A percentile compares a stretch with the other conserved stretches of the same genome.
phyloP scores from a whole-genome alignment of 2,329 filamentous ascomycete species.

The Sclerotinia trifoliorum region DNA sequence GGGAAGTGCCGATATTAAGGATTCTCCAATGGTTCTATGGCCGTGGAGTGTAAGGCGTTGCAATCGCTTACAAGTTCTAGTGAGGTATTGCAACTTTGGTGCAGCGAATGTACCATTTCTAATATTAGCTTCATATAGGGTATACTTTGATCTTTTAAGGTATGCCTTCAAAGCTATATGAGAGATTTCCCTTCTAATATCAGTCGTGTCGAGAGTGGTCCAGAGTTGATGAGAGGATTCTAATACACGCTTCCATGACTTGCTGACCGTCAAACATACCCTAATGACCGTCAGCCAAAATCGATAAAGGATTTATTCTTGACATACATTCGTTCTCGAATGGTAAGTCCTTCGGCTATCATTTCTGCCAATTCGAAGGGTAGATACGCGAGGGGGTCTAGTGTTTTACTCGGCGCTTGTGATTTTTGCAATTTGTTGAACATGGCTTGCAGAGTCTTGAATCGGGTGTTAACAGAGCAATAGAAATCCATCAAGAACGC shows the following conservation, averaged over 20 bases:
- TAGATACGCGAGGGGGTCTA: slow-evolving; percentile 39
- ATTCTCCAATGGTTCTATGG: slow-evolving; percentile 32
- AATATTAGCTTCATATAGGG: slow-evolving; percentile 33
- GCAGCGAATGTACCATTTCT: slow-evolving; percentile 28
- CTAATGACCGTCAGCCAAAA: slow-evolving; percentile 28
- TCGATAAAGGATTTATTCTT: not conserved
- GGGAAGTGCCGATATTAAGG: slow-evolving; percentile 31
- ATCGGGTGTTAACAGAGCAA: slow-evolving; percentile 12
- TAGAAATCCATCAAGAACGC: not conserved
- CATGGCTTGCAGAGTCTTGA: slow-evolving; percentile 37
- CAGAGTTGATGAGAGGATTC: slow-evolving; percentile 38
- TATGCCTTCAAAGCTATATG: slow-evolving; percentile 33
- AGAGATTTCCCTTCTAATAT: slow-evolving; percentile 26
- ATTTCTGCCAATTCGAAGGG: slow-evolving; percentile 40
- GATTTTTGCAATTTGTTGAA: slow-evolving; percentile 36
- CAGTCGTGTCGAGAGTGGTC: slow-evolving; percentile 37
- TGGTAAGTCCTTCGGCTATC: slow-evolving; percentile 35
- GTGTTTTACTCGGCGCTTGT: slow-evolving; percentile 31
- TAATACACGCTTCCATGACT: slow-evolving; percentile 37
- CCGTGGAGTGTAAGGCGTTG: slow-evolving; percentile 32
- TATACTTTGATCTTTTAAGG: slow-evolving; percentile 37
- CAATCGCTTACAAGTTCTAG: slow-evolving; percentile 34
- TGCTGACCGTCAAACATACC: slow-evolving; percentile 37
- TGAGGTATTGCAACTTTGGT: slow-evolving; percentile 32
- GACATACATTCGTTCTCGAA: slow-evolving; percentile 38